Evolutionary conservation across 164 flowering plant species (phyloP).

Genomic region (Chloranthus sessilifolius): DNA sequence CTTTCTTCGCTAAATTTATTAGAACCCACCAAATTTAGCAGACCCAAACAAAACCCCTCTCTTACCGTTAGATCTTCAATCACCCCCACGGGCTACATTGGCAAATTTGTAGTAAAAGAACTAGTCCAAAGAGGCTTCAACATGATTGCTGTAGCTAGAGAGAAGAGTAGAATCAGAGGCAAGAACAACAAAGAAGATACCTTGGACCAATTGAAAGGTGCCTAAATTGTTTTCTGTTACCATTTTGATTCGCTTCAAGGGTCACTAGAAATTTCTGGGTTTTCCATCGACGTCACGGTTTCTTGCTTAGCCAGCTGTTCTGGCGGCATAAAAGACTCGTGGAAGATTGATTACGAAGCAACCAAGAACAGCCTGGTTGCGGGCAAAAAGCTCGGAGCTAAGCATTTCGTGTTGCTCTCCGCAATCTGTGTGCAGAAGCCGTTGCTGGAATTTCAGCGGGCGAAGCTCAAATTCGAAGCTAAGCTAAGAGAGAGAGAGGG

Average conservation of each 20-base stretch:
- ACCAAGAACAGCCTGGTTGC: constrained; percentile 79
- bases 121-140: constrained; percentile 68
- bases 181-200: constrained; percentile 56
- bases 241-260: constrained; percentile 43
- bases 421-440: constrained; percentile 96
- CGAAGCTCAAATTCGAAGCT: constrained; percentile 82
- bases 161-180: constrained; percentile 81
- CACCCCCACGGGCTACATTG: constrained; percentile 92
- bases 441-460: constrained; percentile 84
- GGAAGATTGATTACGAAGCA: constrained; percentile 91
- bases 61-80: no score
- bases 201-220: constrained; percentile 48
- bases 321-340: constrained; percentile 90
- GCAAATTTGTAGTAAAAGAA: constrained; percentile 79
- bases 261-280: constrained; percentile 42
- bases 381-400: constrained; percentile 62
- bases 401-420: constrained; percentile 84
- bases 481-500: constrained; percentile 59
- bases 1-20: no score
- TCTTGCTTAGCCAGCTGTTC: constrained; percentile 87
- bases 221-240: constrained; percentile 76
- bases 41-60: no score
- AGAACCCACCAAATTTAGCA: no score
- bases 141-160: constrained; percentile 79
- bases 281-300: constrained; percentile 68